Percentiles rank a stretch among this genome's conserved stretches.
phyloP scores from a whole-genome alignment of 2,329 filamentous ascomycete genomes.

The Penicillium sp. region DNA sequence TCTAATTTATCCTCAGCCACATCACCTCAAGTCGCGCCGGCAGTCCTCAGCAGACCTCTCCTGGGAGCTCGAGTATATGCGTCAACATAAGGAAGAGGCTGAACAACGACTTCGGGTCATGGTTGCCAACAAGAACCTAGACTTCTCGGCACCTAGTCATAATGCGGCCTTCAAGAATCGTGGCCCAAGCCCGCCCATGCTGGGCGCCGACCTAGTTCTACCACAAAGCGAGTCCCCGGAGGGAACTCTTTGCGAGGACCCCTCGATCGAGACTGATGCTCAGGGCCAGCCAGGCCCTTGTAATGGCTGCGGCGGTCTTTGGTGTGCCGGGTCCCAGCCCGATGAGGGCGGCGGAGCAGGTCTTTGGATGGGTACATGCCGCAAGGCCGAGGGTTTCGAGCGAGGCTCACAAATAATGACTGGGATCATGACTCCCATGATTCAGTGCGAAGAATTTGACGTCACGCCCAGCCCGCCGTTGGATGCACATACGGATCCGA shows the following conservation, averaged over 20 bases:
- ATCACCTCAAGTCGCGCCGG: slow-evolving; percentile 39
- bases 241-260: slow-evolving; percentile 78
- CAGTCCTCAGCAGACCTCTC: slow-evolving; percentile 52
- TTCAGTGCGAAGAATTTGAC: slow-evolving; percentile 14
- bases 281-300: slow-evolving; percentile 51
- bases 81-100: slow-evolving; percentile 69
- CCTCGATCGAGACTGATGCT: slow-evolving; percentile 61
- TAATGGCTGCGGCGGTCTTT: slow-evolving; percentile 64
- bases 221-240: slow-evolving; percentile 81
- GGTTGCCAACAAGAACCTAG: slow-evolving; percentile 30
- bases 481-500: not conserved
- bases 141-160: slow-evolving; percentile 44
- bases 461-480: not conserved
- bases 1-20: slow-evolving; percentile 25
- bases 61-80: slow-evolving; percentile 81
- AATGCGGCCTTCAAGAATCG: slow-evolving; percentile 51
- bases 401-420: slow-evolving; percentile 15
- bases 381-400: slow-evolving; percentile 22
- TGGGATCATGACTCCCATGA: slow-evolving; percentile 32
- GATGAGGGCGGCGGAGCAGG: slow-evolving; percentile 38
- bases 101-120: slow-evolving; percentile 48
- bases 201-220: slow-evolving; percentile 78
- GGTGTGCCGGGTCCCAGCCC: slow-evolving; percentile 69
- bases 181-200: slow-evolving; percentile 75
- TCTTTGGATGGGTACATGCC: slow-evolving; percentile 48